Conservation (phyloP, 768 basidiomycete genomes). For the Mrakia gelida region DNA sequence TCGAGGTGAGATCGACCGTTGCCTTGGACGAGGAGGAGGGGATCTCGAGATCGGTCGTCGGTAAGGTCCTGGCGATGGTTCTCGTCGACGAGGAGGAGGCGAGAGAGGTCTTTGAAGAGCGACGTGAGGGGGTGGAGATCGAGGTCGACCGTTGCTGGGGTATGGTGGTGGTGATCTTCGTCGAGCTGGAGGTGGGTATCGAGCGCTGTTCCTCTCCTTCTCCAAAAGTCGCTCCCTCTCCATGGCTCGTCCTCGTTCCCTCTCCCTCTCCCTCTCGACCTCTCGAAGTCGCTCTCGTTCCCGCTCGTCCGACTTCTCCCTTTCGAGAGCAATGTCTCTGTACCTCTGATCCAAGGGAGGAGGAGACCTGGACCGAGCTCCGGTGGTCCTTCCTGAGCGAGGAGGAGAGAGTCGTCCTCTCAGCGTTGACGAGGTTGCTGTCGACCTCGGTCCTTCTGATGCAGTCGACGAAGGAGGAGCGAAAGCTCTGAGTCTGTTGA, state of each 20-base stretch:
- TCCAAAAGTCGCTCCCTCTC: constrained; percentile 2
- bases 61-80: neutral
- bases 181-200: neutral
- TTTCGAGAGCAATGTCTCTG: neutral
- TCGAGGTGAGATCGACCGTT: neutral
- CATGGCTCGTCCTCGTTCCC: constrained; percentile 3
- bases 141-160: neutral
- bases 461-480: neutral
- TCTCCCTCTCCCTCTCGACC: neutral
- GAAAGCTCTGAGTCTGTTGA: neutral
- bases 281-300: constrained; percentile 7
- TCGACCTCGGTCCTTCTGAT: neutral
- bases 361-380: neutral
- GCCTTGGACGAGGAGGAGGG: neutral
- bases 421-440: neutral
- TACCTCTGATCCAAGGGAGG: neutral
- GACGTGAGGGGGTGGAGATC: neutral
- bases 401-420: neutral
- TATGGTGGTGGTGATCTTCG: neutral
- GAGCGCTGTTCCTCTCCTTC: neutral
- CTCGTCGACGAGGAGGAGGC: neutral
- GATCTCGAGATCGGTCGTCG: neutral
- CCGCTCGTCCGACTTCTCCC: neutral
- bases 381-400: neutral
- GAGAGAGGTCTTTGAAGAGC: neutral